phyloP scores from a whole-genome alignment of 2,329 filamentous ascomycete species.

The Chaetomium sp. region DNA sequence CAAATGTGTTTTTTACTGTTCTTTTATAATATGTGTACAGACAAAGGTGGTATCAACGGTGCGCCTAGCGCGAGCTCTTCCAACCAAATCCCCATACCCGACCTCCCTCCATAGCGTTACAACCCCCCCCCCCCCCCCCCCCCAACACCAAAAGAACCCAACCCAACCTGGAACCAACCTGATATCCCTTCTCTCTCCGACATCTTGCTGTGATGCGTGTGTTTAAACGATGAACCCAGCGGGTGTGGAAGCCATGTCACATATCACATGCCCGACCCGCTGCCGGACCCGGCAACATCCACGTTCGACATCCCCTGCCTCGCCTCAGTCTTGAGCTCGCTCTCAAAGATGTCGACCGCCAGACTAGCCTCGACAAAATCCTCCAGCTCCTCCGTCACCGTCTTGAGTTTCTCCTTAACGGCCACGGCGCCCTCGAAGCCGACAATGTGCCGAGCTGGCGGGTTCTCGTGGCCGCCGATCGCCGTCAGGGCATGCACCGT shows the following conservation, averaged over 20 bases:
- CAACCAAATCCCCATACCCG: not conserved
- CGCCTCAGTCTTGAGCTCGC: conserved; percentile 56
- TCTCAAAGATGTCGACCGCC: conserved; percentile 75
- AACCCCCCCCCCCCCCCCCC: not conserved
- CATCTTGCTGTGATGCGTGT: not conserved
- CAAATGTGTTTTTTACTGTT: not conserved
- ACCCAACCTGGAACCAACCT: not conserved
- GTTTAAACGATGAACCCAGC: not conserved
- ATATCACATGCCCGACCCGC: conserved; percentile 1
- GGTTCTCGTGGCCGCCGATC: conserved; percentile 94
- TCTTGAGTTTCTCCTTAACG: conserved; percentile 95
- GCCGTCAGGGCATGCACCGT: conserved; percentile 89
- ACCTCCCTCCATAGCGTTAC: not conserved
- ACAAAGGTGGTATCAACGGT: conserved; percentile 2
- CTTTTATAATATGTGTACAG: not conserved
- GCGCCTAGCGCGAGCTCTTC: not conserved
- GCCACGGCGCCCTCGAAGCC: conserved; percentile 83
- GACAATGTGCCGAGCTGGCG: conserved; percentile 90
- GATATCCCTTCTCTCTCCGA: not conserved
- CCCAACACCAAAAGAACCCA: no score
- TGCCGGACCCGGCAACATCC: conserved; percentile 12
- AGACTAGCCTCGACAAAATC: conserved; percentile 91
- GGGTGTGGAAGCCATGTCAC: not conserved
- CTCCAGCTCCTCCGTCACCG: conserved; percentile 91
- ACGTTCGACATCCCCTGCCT: conserved; percentile 40